Evolutionary conservation across 371 early-diverging fungal species (phyloP), one percentile per base, ranked within the genome.

Genomic region (Mortierella sp.): DNA sequence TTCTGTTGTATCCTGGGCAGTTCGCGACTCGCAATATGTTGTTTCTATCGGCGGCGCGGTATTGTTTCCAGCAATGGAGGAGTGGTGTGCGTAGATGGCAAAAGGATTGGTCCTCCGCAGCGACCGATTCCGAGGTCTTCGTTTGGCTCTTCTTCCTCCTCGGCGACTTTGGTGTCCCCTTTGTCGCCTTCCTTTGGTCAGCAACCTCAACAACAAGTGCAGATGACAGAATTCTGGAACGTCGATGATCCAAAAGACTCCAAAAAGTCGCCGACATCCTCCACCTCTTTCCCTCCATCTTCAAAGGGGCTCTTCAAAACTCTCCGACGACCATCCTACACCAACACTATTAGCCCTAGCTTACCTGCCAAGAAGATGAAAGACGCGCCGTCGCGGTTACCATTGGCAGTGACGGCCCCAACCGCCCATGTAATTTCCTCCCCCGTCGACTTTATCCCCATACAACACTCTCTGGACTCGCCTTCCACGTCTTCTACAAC

Each of bases 191-290:
- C 27, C 29, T 51, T 51, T 18, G 18, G 21, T 21, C 56, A 27
- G 11, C 56, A 56, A 3, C 60, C 18, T 18, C 65, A 16, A 14
- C 65, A 60, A 6, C 35, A 21, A 35, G 5, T 7, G 24, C 68
- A 68, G 24, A 68, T 68, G 68, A 24, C 68, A 8, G 68, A 68
- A 4, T 68, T 68, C 24, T 68, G 68, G 68, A 68, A 68, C 43
- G 41, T 68, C 21, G 43, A 68, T 3, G 41, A 24, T 5, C 8
- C 35, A 8, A 21, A 7, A 6, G 63, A 56, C 58, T 14, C 35
- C 63, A 35, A 63, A 35, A 63, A 63, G 63, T 63, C 35, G 35
- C 35, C 63, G 21, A 63, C 7, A 18, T 63, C 63, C 11, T 35
- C 16, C 27, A 29, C 18, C 12, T 4, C 38, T 12, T 29, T 14